Evolutionary conservation across 2,329 filamentous ascomycete genomes (phyloP).

Genomic region (Colletotrichum ledebouriae): DNA sequence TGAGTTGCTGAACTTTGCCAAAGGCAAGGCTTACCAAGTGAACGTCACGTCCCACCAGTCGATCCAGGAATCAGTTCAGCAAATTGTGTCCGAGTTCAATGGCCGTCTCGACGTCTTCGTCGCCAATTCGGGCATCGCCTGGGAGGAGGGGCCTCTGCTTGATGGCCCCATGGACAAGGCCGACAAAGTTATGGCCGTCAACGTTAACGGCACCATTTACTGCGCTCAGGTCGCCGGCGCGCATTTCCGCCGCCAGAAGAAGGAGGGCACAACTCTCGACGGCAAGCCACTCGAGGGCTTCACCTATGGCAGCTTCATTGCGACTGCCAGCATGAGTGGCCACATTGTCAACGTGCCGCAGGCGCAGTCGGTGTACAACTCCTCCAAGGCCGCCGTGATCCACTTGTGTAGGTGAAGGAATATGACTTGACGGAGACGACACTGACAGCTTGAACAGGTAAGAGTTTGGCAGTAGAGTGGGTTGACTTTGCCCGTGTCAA

Average conservation of each 20-base stretch:
- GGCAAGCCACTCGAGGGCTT: conserved; percentile 73
- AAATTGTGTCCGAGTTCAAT: conserved; percentile 75
- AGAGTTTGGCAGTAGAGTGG: conserved; percentile 82
- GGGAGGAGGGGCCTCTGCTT: conserved; percentile 77
- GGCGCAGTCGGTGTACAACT: conserved; percentile 80
- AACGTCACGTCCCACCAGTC: conserved; percentile 68
- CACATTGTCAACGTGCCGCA: conserved; percentile 85
- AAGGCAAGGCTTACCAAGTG: conserved; percentile 73
- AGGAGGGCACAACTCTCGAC: conserved; percentile 73
- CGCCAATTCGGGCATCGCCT: conserved; percentile 82
- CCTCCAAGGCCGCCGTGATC: conserved; percentile 75
- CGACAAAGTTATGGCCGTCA: conserved; percentile 76
- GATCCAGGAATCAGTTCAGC: conserved; percentile 64
- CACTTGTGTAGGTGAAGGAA: conserved; percentile 63
- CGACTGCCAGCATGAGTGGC: conserved; percentile 83
- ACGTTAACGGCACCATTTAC: conserved; percentile 84
- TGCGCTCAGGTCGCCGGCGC: conserved; percentile 78
- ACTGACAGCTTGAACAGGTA: conserved; percentile 60
- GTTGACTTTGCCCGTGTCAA: conserved; percentile 80
- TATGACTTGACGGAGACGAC: too few relatives aligned
- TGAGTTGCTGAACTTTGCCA: conserved; percentile 19
- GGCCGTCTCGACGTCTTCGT: conserved; percentile 83
- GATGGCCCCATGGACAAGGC: conserved; percentile 75
- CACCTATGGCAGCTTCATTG: conserved; percentile 78
- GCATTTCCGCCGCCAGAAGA: conserved; percentile 79